Evolutionary conservation across 2,329 filamentous ascomycete genomes (phyloP).

Genomic region (Colletotrichum sp.): DNA sequence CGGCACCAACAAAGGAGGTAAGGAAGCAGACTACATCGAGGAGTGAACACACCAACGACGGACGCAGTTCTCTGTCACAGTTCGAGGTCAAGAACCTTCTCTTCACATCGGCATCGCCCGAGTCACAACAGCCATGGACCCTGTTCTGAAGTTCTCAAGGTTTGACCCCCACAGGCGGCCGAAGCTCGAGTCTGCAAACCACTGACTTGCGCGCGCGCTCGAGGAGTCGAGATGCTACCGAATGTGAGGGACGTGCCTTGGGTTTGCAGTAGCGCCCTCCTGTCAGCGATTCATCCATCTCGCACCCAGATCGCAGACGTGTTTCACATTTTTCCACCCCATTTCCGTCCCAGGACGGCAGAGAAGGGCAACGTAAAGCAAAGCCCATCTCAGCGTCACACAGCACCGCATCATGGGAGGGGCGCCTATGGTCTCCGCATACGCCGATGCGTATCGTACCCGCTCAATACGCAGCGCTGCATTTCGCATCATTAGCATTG

Average conservation of each 20-base stretch:
- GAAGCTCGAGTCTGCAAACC: not conserved
- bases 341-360: not conserved
- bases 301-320: not conserved
- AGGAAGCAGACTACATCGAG: not conserved
- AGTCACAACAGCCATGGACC: not conserved
- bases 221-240: not conserved
- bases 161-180: not conserved
- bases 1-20: not conserved
- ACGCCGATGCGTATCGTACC: not conserved
- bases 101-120: slow-evolving; percentile 8
- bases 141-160: not conserved
- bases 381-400: not conserved
- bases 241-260: not conserved
- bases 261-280: not conserved
- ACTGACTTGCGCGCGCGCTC: not conserved
- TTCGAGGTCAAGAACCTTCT: not conserved
- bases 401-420: not conserved
- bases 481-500: slow-evolving; percentile 4
- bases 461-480: not conserved
- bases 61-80: not conserved
- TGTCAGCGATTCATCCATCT: slow-evolving; percentile 14
- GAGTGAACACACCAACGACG: not conserved
- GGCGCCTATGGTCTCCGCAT: not conserved
- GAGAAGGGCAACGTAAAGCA: not conserved
- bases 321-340: slow-evolving; percentile 12